Evolutionary conservation across 2,329 filamentous ascomycete species (phyloP).

Genomic region (Graphiopsis chlorocephala): DNA sequence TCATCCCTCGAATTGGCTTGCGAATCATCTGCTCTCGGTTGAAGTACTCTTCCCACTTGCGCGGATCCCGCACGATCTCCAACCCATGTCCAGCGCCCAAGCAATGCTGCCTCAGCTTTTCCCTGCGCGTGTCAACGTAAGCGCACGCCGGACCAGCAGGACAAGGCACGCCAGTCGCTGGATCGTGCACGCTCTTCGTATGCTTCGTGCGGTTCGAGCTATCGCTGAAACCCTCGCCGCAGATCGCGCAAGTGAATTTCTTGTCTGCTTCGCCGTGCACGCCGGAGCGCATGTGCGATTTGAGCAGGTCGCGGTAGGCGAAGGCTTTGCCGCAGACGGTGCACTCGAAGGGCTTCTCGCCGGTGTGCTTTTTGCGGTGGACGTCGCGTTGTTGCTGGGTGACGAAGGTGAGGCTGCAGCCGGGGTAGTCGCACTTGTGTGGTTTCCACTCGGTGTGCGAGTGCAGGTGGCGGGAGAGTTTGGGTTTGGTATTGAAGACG

Average conservation of each 20-base stretch:
- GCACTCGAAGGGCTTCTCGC: constrained; percentile 63
- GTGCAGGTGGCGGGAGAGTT: constrained; percentile 64
- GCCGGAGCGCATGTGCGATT: constrained; percentile 66
- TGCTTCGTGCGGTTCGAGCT: constrained; percentile 36
- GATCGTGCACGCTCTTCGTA: constrained; percentile 19
- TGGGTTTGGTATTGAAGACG: constrained; percentile 45
- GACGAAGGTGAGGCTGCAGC: constrained; percentile 59
- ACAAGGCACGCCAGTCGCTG: constrained; percentile 10
- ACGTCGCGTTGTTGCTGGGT: constrained; percentile 67
- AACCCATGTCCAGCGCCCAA: constrained; percentile 9
- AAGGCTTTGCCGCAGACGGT: constrained; percentile 51
- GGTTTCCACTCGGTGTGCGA: constrained; percentile 58
- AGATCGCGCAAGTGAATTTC: constrained; percentile 34
- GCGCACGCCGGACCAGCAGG: constrained; percentile 8
- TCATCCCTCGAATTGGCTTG: constrained; percentile 1
- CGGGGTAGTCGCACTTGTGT: constrained; percentile 51
- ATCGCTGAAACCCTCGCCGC: constrained; percentile 36
- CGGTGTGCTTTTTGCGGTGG: constrained; percentile 65
- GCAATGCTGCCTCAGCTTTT: constrained; percentile 16
- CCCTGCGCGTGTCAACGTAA: constrained; percentile 16
- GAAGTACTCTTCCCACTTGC: constrained; percentile 16
- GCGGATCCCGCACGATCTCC: constrained; percentile 8
- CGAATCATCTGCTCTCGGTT: constrained; percentile 13
- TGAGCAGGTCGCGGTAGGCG: constrained; percentile 42
- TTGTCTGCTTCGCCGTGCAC: constrained; percentile 56